Base-by-base conservation (phyloP, 129 eudicot species). In the Apium graveolens region DNA sequence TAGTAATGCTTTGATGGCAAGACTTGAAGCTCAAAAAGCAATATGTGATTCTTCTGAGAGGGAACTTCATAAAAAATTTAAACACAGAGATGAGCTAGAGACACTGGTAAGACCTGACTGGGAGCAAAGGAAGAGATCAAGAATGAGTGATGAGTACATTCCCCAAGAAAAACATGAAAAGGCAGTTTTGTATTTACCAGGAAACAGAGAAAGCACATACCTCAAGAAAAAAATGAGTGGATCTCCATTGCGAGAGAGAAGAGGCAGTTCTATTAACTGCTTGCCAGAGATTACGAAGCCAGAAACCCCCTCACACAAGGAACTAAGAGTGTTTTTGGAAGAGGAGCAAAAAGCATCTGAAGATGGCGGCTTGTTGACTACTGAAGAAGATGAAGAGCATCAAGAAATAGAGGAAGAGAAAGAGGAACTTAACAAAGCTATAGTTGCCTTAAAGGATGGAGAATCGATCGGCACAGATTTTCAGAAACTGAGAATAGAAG, bases 21-120 rank as follows among this genome's bases (percentile, higher is more conserved):
- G 96, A 71, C 97, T 95, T 7, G 98, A 91, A 90, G 97, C 97
- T 78, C 98, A 95, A 80, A 95, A 87, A 70, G 97, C 97, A 18
- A 86, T 95, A 63, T 95, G 97, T 77, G 97, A 91, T 76, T 74
- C 77, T 44, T 86, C 97, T 26, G 98, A 95, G 92, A 88, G 93
- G 80, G 94, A 95, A 51, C 98, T 91, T 13, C 91, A 90, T 57
- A 83, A 74, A 82, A 95, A 86, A 77, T 92, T 83, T 76, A 87
- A 83, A 49, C 90, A 86, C 62, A 87, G 86, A 78, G 96, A 90
- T 82, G 98, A 95, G 79, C 83, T 95, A 10, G 97, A 95, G 88
- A 79, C 86, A 51, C 92, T 84, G 80, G 76, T 89, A 45, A 81
- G 86, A 80, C 98, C 96, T 2, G 94, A 91, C 18, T 81, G 87